Conservation (phyloP, 139 green algal genomes). For the Closterium sp. region DNA sequence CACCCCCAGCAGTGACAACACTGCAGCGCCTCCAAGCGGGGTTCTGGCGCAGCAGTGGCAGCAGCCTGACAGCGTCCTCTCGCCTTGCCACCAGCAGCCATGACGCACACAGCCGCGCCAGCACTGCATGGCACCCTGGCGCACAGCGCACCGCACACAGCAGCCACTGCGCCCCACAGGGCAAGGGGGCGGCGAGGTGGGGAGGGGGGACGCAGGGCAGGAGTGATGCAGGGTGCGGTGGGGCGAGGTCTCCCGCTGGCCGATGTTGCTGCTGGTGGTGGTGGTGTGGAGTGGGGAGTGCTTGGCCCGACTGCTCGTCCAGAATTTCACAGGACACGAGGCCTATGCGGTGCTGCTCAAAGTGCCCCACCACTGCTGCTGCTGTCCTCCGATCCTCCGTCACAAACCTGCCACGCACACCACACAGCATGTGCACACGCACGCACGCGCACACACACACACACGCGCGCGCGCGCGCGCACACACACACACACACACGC, state of each 20-base stretch:
- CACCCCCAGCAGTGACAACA: conserved; percentile 1
- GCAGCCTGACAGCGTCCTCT: neutral
- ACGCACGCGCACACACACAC: no score
- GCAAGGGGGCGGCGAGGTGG: neutral
- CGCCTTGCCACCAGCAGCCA: neutral
- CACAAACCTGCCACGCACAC: neutral
- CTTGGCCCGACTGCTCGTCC: neutral
- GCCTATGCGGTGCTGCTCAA: conserved; percentile 7
- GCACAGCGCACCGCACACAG: neutral
- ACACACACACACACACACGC: no score
- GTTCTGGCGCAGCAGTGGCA: neutral
- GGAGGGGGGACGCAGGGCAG: neutral
- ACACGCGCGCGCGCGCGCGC: no score
- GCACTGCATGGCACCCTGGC: neutral
- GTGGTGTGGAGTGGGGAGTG: neutral
- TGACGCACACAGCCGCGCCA: neutral
- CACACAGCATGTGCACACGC: neutral
- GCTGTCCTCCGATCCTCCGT: conserved; percentile 11
- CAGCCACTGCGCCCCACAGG: neutral
- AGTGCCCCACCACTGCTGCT: conserved; percentile 1
- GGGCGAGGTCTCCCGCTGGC: neutral
- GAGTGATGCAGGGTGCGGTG: neutral
- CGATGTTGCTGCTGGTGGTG: neutral
- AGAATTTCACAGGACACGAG: conserved; percentile 23
- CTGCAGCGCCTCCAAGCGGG: neutral